Evolutionary conservation across 208 protist species (phyloP).

Genomic region (Trypanosoma avium): DNA sequence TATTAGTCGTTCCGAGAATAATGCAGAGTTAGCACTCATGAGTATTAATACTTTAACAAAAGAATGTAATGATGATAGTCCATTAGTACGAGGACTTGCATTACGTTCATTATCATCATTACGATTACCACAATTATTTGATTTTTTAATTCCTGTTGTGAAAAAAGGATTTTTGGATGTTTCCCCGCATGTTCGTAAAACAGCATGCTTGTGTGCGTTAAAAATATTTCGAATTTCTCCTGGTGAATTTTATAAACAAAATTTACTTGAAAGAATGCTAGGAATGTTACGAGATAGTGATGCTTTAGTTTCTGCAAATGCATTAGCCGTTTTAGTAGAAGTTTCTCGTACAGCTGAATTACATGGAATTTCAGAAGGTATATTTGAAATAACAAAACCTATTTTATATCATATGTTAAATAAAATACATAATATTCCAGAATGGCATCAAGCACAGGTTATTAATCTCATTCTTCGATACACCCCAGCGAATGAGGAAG

Average conservation of each 20-base stretch:
- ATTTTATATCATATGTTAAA: constrained; percentile 86
- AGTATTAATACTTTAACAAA: constrained; percentile 96
- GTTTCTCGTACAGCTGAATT: constrained; percentile 39
- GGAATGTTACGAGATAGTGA: constrained; percentile 85
- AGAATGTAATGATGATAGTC: constrained; percentile 91
- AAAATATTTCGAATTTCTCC: constrained; percentile 75
- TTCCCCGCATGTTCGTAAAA: constrained; percentile 94
- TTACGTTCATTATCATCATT: constrained; percentile 93
- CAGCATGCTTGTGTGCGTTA: constrained; percentile 84
- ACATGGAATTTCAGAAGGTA: constrained; percentile 12
- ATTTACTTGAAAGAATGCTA: constrained; percentile 43
- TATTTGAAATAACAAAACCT: constrained; percentile 53
- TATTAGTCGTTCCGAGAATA: constrained; percentile 87
- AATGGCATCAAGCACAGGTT: constrained; percentile 88
- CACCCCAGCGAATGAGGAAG: constrained; percentile 65
- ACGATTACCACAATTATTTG: constrained; percentile 50
- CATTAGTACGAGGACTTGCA: constrained; percentile 95
- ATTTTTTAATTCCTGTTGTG: constrained; percentile 85
- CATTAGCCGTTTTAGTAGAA: constrained; percentile 78
- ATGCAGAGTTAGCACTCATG: constrained; percentile 92
- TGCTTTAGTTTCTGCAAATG: constrained; percentile 78
- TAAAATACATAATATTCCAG: constrained; percentile 70
- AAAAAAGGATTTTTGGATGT: constrained; percentile 73
- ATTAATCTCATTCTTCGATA: constrained; percentile 68
- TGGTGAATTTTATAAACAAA: constrained; percentile 39